Evolutionary conservation across 352 stramenopile genomes (phyloP).

Genomic region (Thalassiosira livingstoniorum): DNA sequence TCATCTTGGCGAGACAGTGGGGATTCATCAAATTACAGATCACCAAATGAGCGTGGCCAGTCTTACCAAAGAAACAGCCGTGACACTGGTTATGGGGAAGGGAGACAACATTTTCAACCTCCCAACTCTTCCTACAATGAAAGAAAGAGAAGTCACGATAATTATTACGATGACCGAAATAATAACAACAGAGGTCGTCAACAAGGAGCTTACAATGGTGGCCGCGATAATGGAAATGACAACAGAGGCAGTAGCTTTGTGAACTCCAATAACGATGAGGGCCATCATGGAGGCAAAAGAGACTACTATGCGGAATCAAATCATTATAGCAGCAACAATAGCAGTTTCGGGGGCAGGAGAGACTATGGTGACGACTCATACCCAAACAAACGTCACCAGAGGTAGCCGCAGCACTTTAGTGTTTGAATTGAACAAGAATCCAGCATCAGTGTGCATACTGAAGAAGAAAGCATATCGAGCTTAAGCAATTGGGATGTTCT

Average conservation of each 20-base stretch:
- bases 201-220: slow-evolving; percentile 2
- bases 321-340: too few relatives aligned
- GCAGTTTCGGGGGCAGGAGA: not conserved
- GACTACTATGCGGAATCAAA: too few relatives aligned
- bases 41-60: not conserved
- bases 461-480: not conserved
- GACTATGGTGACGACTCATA: slow-evolving; percentile 1
- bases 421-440: not conserved
- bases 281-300: not conserved
- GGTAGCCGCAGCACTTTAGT: slow-evolving; percentile 1
- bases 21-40: not conserved
- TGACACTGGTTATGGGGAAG: not conserved
- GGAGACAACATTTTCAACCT: slow-evolving; percentile 13
- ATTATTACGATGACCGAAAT: slow-evolving; percentile 4
- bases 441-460: not conserved
- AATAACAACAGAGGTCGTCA: slow-evolving; percentile 14
- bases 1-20: slow-evolving; percentile 13
- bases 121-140: slow-evolving; percentile 12
- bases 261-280: not conserved
- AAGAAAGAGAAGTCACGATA: slow-evolving; percentile 12
- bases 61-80: not conserved
- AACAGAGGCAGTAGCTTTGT: not conserved
- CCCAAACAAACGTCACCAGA: slow-evolving; percentile 29
- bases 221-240: not conserved
- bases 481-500: not conserved